Base-by-base conservation (phyloP, 164 flowering plant species). In the Brasenia schreberi region DNA sequence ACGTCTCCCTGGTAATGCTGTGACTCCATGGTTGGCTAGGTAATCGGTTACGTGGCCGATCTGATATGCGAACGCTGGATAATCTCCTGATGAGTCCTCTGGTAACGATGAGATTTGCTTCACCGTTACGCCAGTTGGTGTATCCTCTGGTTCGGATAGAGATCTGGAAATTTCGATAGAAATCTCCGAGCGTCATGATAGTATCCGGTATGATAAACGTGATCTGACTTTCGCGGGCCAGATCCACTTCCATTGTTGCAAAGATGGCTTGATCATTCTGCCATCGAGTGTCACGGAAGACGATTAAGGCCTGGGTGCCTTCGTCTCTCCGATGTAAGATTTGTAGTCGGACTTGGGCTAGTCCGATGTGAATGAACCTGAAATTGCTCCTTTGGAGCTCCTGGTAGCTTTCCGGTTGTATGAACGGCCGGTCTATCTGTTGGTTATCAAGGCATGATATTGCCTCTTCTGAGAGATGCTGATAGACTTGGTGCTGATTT, bases 231-330 rank as follows among this genome's bases (percentile, higher is more conserved):
- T 58, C 58, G 16, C 5, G 5, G 9, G 56, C 5, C 5, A 65
- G 67, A 58, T 65, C 67, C 7, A 44, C 58, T 43, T 65, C 67
- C 67, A 43, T 42, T 9, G 53, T 16, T 6, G 16, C 67, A 5
- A 67, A 59, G 45, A 27, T 43, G 16, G 64, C 45, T 12, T 19
- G 64, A 39, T 59, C 62, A 5, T 59, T 44, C 10, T 39, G 56
- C 63, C 62, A 59, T 42, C 45, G 19, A 27, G 45, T 66, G 27
- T 53, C 63, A 14, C 64, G 27, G 5, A 27, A 1, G 6, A 58
- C 69, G 11, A 58, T 5, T 42, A 61, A 14, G 64, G 64, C 49
- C 9, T 53, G 9, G 9, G 59, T 53, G 10, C 59, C 59, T 53
- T 9, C 59, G 12, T 53, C 59, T 9, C 14, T 42, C 19, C 67